Conservation (phyloP, 2,329 filamentous ascomycete species). For the Trichoderma sp. region DNA sequence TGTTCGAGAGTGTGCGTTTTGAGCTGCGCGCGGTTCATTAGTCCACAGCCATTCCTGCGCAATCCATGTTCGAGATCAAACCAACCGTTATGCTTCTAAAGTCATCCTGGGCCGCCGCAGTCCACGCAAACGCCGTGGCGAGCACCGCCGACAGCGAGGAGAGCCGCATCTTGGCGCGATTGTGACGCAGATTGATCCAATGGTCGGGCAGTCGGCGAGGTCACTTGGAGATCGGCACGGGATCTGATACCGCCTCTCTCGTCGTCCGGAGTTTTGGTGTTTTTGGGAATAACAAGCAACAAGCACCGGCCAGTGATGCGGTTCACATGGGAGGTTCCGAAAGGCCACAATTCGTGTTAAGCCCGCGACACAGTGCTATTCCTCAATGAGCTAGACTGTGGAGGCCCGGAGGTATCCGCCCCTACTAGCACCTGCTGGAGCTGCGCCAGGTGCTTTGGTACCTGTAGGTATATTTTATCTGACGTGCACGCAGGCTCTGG, state of each 20-base stretch:
- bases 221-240: constrained; percentile 18
- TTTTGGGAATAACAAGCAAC: neutral
- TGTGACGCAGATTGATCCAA: constrained; percentile 1
- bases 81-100: constrained; percentile 53
- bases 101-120: constrained; percentile 48
- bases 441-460: neutral
- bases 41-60: neutral
- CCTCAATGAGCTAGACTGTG: constrained; percentile 4
- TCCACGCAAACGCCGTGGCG: constrained; percentile 51
- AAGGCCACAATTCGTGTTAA: constrained; percentile 20
- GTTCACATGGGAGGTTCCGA: constrained; percentile 12
- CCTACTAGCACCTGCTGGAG: neutral
- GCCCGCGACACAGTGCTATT: constrained; percentile 20
- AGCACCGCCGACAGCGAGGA: constrained; percentile 47
- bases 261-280: constrained; percentile 14
- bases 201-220: neutral
- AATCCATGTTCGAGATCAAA: constrained; percentile 18
- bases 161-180: constrained; percentile 45
- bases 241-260: constrained; percentile 18
- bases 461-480: neutral
- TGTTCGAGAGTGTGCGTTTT: constrained; percentile 81
- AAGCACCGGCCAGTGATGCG: neutral
- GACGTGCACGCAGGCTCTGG: neutral
- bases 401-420: constrained; percentile 2
- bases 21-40: constrained; percentile 52